These are phyloP conservation scores for Jacaranda mimosifolia DNA, from an alignment of 257 asterid species.

Conservation along the genomic window DNA sequence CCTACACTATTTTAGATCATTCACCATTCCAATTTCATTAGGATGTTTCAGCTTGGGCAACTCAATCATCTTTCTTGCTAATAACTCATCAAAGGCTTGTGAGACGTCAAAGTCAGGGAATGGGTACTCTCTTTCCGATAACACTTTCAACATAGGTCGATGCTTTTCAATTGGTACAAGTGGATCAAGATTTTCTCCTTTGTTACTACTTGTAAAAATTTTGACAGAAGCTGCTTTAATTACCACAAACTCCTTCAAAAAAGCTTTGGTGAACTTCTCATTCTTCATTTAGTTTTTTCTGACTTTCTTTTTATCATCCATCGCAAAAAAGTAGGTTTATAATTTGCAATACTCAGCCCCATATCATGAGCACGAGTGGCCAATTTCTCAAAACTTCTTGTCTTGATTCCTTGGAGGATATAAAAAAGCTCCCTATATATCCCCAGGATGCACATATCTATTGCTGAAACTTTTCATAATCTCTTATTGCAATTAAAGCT, in stretches of 20 bases:
- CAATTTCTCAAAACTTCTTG: neutral
- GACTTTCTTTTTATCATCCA: neutral
- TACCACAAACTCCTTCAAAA: neutral
- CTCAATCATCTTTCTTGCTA: neutral
- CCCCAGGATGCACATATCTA: neutral
- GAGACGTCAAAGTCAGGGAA: neutral
- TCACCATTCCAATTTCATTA: neutral
- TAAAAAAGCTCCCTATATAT: neutral
- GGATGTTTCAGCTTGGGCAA: neutral
- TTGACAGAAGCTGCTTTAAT: neutral
- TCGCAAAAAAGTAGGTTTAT: neutral
- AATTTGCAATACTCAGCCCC: neutral
- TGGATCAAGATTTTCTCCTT: neutral
- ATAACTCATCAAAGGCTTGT: neutral
- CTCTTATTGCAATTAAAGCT: neutral
- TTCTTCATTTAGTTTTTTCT: neutral
- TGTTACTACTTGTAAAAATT: neutral
- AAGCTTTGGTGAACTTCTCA: neutral
- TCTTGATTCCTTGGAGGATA: neutral
- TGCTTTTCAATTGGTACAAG: neutral
- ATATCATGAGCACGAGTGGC: neutral
- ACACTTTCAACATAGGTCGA: neutral
- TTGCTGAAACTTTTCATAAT: neutral
- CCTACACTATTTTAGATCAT: neutral
- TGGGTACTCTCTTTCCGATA: neutral